Percentiles rank a stretch among this genome's conserved stretches.
These are phyloP conservation scores for Quercus tomentella DNA, from an alignment of 331 rosid genomes.

Conservation along the genomic window DNA sequence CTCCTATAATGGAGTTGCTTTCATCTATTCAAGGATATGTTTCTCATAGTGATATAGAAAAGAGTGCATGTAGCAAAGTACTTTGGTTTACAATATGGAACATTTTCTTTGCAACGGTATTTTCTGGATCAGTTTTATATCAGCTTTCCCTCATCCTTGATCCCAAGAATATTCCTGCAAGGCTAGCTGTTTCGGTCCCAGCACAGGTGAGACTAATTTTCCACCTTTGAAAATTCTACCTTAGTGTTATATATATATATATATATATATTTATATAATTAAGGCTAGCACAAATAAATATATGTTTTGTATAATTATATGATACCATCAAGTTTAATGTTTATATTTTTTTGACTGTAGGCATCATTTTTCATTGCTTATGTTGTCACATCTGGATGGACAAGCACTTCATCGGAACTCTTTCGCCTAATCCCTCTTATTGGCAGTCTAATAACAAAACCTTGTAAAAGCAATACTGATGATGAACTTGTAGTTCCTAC, in stretches of 20 bases:
- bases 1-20: conserved; percentile 82
- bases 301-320: not conserved
- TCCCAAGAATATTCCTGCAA: conserved; percentile 67
- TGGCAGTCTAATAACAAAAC: conserved; percentile 51
- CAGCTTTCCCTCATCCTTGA: conserved; percentile 58
- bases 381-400: conserved; percentile 97
- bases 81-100: conserved; percentile 97
- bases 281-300: not conserved
- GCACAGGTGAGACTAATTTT: conserved; percentile 68
- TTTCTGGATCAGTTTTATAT: conserved; percentile 73
- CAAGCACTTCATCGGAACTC: conserved; percentile 76
- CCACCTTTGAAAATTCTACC: not conserved
- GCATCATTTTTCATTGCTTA: conserved; percentile 94
- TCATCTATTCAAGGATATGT: conserved; percentile 91
- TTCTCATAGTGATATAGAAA: conserved; percentile 70
- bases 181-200: conserved; percentile 76
- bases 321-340: not conserved
- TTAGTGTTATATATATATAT: not conserved
- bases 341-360: conserved; percentile 38
- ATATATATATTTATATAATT: not conserved
- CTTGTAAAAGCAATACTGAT: conserved; percentile 31
- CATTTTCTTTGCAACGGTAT: conserved; percentile 77
- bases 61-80: conserved; percentile 86
- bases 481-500: conserved; percentile 70
- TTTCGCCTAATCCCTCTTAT: conserved; percentile 64